Base-by-base conservation (phyloP, 441 rosid species). In the Gossypium trilobum region DNA sequence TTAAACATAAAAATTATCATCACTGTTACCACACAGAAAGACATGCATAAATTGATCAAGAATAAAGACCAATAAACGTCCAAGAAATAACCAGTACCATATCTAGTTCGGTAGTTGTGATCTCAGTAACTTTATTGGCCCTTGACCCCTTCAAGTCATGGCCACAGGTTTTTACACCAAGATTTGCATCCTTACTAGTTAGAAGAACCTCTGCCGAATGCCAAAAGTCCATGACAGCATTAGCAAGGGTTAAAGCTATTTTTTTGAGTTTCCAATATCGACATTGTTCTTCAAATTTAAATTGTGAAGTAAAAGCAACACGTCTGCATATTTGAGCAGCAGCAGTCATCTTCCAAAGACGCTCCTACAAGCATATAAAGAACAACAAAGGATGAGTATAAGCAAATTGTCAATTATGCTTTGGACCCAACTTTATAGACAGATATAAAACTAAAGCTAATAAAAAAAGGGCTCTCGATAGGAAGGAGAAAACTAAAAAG, bases 311-410 rank as follows among this genome's bases (percentile, higher is more conserved):
- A 77, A 84, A 82, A 73, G 90, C 95, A 80, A 77, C 84, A 68
- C 84, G 84, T 78, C 68, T 91, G 82, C 92, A 89, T 78, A 88
- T 84, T 84, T 89, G 98, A 73, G 96, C 88, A 71, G 99, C 98
- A 81, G 95, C 93, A 72, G 96, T 89, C 86, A 82, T 87, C 85
- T 96, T 96, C 99, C 99, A 96, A 74, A 96, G 85, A 42, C 98
- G 97, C 85, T 96, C 99, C 99, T 96, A 75, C 25, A 77, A 80
- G 76, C 59, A 62, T 10, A 55, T 50, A 60, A 73, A 33, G 67
- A 73, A 48, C 31, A 77, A 59, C 9, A 16, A 31, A 19, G 23
- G 55, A 67, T 70, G 9, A 27, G 54, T 25, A 46, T 59, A 66
- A 29, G 44, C 23, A 64, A 39, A 60, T 33, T 7, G 19, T 11